Base-by-base conservation (phyloP, 202 grass and related monocot species). In the Dendrocalamus latiflorus region DNA sequence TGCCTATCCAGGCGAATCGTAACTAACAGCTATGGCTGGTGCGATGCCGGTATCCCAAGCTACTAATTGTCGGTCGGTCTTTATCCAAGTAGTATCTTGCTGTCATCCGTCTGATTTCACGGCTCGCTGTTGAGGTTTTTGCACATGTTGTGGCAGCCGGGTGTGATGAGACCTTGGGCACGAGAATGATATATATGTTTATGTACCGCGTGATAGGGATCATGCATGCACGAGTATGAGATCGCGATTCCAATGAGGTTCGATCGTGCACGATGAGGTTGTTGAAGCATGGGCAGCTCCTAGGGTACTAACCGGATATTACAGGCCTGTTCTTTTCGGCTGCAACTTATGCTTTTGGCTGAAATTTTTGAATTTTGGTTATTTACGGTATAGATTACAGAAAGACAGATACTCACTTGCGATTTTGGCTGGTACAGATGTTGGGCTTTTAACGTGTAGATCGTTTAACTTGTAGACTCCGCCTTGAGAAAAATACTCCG, bases 41-140 rank as follows among this genome's bases (percentile, higher is more conserved):
- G 9, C 1, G 75, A 77, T 1, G 49, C 51, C 24, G 65, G 77
- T 4, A 69, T 60, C 53, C 78, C 36, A 81, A 70, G 64, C 78
- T 47, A 30, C 65, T 34, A 34, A 33, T 1, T 71, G 66, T 81
- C 79, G 66, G 67, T 71, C 51, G 67, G 54, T 72, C 79, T 70
- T 44, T 20, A 14, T 56, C 62, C 54, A 4, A 34, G n/a, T 13
- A 14, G 44, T 45, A 5, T 17, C 0, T n/a, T n/a, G n/a, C n/a
- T n/a, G n/a, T n/a, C n/a, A n/a, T n/a, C n/a, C n/a, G n/a, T n/a
- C n/a, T n/a, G n/a, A 63, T 68, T 80, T 20, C 64, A 58, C 78
- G 16, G 9, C 36, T 54, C 33, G 38, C 3, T 1, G 38, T 26
- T 33, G 53, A 28, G 66, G 24, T 81, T 3, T 34, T 1, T 3